phyloP scores from a whole-genome alignment of 805 yeast genomes.

The Candida silvatica region DNA sequence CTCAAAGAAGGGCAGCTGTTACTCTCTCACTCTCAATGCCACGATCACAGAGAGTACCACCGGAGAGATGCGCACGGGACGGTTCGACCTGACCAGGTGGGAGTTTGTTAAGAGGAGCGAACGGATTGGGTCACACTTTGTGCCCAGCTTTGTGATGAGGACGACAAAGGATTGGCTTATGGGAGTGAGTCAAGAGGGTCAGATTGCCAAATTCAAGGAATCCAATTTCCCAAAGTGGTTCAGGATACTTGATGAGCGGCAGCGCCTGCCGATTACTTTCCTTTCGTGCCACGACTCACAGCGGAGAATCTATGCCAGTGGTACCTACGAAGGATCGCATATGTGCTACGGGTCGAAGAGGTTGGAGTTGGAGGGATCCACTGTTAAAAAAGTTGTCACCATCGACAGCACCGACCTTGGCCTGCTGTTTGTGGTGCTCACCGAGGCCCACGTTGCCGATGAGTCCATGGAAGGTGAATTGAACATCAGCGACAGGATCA shows the following conservation, averaged over 20 bases:
- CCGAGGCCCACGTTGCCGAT: constrained; percentile 5
- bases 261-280: constrained; percentile 1
- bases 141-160: too few species aligned
- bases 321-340: constrained; percentile 1
- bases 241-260: background rate
- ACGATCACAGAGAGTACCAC: too few species aligned
- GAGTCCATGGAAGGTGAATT: constrained; percentile 2
- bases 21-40: too few species aligned
- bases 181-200: too few species aligned
- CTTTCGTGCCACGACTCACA: constrained; percentile 1
- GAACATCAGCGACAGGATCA: constrained; percentile 1
- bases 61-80: too few species aligned
- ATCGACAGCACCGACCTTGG: constrained; percentile 1
- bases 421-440: constrained; percentile 3
- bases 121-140: too few species aligned
- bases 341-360: background rate
- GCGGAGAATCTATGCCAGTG: constrained; percentile 1
- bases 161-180: too few species aligned
- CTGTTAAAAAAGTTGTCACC: background rate
- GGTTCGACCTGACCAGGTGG: too few species aligned
- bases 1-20: background rate
- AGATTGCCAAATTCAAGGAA: too few species aligned
- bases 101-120: too few species aligned
- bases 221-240: too few species aligned
- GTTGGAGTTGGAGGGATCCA: background rate